phyloP scores from a whole-genome alignment of 176 grass and related monocot genomes.

The Cocos nucifera region DNA sequence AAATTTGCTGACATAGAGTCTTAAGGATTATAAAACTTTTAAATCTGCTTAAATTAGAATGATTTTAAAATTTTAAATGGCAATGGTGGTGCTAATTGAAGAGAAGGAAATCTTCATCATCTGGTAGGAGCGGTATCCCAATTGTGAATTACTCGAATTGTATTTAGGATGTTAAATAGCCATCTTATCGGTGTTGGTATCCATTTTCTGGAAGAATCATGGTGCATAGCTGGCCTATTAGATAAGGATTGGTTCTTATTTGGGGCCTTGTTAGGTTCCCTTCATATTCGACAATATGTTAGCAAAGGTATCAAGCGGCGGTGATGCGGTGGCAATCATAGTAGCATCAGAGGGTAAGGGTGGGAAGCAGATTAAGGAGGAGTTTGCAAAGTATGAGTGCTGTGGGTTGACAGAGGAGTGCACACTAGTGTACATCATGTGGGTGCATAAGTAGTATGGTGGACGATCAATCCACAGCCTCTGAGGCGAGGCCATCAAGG shows the following conservation, averaged over 20 bases:
- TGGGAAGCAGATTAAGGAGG: neutral
- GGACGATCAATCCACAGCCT: conserved; percentile 3
- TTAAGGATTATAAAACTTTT: too few species aligned
- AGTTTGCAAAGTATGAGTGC: conserved; percentile 1
- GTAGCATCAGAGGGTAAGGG: neutral
- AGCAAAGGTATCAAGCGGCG: neutral
- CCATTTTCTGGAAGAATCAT: too few species aligned
- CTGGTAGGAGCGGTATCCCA: too few species aligned
- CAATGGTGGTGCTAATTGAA: too few species aligned
- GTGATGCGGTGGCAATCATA: neutral
- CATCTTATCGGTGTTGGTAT: too few species aligned
- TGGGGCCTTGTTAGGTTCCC: neutral
- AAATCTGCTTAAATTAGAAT: too few species aligned
- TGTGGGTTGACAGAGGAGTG: conserved; percentile 2
- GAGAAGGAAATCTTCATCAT: too few species aligned
- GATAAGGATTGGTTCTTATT: neutral
- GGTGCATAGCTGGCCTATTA: too few species aligned
- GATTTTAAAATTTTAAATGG: too few species aligned
- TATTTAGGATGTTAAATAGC: too few species aligned
- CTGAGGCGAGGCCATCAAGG: conserved; percentile 1
- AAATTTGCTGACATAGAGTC: too few species aligned
- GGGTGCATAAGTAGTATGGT: neutral
- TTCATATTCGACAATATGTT: neutral
- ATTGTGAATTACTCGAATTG: too few species aligned
- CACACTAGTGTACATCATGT: neutral